Percentiles rank a stretch among this genome's conserved stretches.
Conservation (phyloP, 2,329 filamentous ascomycete genomes). For the Aspergillus novoparasiticus region DNA sequence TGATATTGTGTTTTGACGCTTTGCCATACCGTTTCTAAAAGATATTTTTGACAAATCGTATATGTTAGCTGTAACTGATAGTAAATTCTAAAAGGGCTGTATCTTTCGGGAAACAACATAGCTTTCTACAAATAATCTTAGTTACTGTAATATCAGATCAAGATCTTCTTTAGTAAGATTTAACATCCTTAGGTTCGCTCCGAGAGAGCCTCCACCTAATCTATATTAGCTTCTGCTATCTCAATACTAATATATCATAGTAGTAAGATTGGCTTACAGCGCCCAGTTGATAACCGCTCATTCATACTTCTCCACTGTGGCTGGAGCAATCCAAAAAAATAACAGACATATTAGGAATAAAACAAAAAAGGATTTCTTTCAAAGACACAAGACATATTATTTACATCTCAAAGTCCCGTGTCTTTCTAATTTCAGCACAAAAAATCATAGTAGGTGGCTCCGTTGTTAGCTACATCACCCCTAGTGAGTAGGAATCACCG, state of each 20-base stretch:
- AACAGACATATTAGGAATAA: neutral
- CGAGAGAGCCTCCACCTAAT: conserved; percentile 8
- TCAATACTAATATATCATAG: neutral
- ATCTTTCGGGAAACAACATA: conserved; percentile 14
- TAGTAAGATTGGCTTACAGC: conserved; percentile 1
- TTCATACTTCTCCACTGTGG: conserved; percentile 1
- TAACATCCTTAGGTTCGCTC: conserved; percentile 2
- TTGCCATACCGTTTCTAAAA: too few relatives aligned
- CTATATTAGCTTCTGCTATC: neutral
- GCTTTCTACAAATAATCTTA: conserved; percentile 20
- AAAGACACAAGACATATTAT: neutral
- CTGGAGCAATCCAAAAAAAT: neutral
- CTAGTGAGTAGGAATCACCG: neutral
- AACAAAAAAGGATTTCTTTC: neutral
- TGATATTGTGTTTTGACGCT: too few relatives aligned
- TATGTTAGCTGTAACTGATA: too few relatives aligned
- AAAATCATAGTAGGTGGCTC: neutral
- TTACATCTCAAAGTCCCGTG: neutral
- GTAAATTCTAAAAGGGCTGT: conserved; percentile 13
- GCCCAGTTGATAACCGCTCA: neutral
- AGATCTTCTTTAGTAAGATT: conserved; percentile 12
- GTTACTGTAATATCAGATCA: conserved; percentile 6
- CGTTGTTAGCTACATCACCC: neutral
- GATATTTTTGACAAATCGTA: too few relatives aligned
- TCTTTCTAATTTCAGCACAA: neutral